Base-by-base conservation (phyloP, 1,139 yeast species). In the Protomyces lactucae-debilis region DNA sequence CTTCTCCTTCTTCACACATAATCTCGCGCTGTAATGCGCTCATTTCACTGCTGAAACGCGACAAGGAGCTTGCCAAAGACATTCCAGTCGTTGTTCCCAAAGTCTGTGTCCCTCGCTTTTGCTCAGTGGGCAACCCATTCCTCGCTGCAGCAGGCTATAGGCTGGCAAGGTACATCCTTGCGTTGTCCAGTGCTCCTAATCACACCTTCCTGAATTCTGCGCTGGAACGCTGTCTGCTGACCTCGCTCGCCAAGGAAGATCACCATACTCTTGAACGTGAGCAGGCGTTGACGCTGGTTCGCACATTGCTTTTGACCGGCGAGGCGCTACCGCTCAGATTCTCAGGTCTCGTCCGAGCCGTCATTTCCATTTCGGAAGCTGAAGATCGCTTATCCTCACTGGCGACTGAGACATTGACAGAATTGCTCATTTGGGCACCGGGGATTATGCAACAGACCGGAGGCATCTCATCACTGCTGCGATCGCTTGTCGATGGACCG, bases 141-240 rank as follows among this genome's bases (percentile, higher is more conserved):
- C 37, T 88, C 0, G 79, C 85, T 16, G 87, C 93, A 0, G 82
- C 89, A 3, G 96, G 93, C 0, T 90, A 85, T 73, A 78, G 95
- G 60, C 80, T 91, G 2, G 81, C 90, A 39, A 78, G 97, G 23
- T 82, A 86, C 69, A 78, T 87, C 25, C 78, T 43, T 10, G 4
- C 87, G 39, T 80, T 82, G 32, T 83, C 83, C 68, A 73, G 78
- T 40, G 83, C 82, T 14, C 82, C 90, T 1, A 72, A 85, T 23
- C 70, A 72, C 37, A 71, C 76, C 14, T 72, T 81, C 12, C 76
- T 80, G 10, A 76, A 80, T 8, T 71, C 83, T 57, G 82, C 84
- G 66, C 72, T 89, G 10, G 88, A 89, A 67, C 80, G 83, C 3
- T 83, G 86, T 69, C 74, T 91, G 10, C 82, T 88, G 39, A 66